These are phyloP conservation scores for Solanum hybrid DNA, from an alignment of 305 asterid genomes.

Conservation along the genomic window DNA sequence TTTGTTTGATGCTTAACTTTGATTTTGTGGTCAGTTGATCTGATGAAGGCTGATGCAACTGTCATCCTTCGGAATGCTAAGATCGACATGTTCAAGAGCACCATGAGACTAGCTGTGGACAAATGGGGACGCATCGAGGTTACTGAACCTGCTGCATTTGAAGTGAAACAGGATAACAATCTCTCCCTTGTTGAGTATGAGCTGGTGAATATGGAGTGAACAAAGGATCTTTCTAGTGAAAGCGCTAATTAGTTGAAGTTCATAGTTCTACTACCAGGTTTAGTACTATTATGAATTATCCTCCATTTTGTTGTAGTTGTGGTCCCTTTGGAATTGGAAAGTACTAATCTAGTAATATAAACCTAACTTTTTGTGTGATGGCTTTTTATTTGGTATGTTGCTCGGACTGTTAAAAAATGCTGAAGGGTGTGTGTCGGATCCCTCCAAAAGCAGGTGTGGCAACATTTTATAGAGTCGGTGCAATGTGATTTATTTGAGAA, in stretches of 20 bases:
- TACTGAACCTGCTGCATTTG: slow-evolving; percentile 40
- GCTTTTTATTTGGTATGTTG: neutral
- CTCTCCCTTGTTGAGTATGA: slow-evolving; percentile 56
- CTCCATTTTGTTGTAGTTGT: neutral
- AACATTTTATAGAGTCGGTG: neutral
- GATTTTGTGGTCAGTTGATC: slow-evolving; percentile 30
- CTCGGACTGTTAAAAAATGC: neutral
- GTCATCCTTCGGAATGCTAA: slow-evolving; percentile 56
- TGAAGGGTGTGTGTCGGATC: neutral
- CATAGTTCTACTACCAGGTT: neutral
- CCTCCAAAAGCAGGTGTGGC: neutral
- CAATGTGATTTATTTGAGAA: neutral
- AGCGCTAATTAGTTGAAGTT: neutral
- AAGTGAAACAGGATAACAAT: slow-evolving; percentile 48
- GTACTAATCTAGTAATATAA: neutral
- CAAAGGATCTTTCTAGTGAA: neutral
- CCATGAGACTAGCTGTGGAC: slow-evolving; percentile 60
- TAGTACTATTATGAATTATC: neutral
- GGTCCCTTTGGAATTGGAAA: neutral
- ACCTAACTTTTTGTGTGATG: neutral
- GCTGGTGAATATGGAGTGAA: slow-evolving; percentile 41
- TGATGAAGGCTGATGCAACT: slow-evolving; percentile 39
- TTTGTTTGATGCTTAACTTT: neutral
- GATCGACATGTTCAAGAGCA: slow-evolving; percentile 58
- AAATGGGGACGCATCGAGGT: slow-evolving; percentile 63